Conservation (phyloP, 1,284 basidiomycete species). For the Porogramme epimiltina region DNA sequence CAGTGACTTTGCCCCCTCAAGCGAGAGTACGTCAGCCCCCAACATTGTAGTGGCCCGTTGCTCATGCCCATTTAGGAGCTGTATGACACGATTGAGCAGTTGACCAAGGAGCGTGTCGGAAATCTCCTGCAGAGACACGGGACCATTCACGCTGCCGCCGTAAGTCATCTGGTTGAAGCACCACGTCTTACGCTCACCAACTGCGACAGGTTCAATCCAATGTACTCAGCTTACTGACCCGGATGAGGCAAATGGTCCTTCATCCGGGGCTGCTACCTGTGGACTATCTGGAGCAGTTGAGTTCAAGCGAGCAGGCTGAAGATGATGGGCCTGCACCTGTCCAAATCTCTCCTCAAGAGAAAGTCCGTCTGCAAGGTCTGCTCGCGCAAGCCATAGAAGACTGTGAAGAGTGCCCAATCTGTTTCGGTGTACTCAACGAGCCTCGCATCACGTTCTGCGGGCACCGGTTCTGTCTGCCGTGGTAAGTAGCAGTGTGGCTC, state of each 20-base stretch:
- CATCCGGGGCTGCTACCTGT: slow-evolving; percentile 79
- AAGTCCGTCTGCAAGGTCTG: slow-evolving; percentile 57
- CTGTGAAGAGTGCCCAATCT: slow-evolving; percentile 83
- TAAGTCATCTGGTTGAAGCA: slow-evolving; percentile 12
- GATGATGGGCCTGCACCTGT: slow-evolving; percentile 34
- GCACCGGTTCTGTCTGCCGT: slow-evolving; percentile 77
- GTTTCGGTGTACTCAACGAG: slow-evolving; percentile 65
- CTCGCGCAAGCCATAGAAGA: slow-evolving; percentile 78
- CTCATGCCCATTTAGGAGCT: slow-evolving; percentile 44
- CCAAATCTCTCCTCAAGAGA: slow-evolving; percentile 51
- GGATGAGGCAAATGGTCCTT: slow-evolving; percentile 84
- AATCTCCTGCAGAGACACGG: slow-evolving; percentile 49
- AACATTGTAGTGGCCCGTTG: background rate
- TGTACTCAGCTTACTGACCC: slow-evolving; percentile 81
- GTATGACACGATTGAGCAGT: slow-evolving; percentile 75
- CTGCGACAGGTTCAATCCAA: slow-evolving; percentile 62
- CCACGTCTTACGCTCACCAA: slow-evolving; percentile 4
- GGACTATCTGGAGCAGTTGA: slow-evolving; percentile 75
- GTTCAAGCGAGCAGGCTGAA: slow-evolving; percentile 34
- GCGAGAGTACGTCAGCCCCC: slow-evolving; percentile 45
- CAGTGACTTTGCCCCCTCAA: slow-evolving; percentile 68
- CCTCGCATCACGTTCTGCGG: slow-evolving; percentile 81
- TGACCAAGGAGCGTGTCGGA: slow-evolving; percentile 65
- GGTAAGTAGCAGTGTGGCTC: slow-evolving; percentile 41
- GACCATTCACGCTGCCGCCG: slow-evolving; percentile 41